Percentiles rank a stretch among this genome's conserved stretches.
phyloP scores from a whole-genome alignment of 2,329 filamentous ascomycete genomes.

The Calycina marina region DNA sequence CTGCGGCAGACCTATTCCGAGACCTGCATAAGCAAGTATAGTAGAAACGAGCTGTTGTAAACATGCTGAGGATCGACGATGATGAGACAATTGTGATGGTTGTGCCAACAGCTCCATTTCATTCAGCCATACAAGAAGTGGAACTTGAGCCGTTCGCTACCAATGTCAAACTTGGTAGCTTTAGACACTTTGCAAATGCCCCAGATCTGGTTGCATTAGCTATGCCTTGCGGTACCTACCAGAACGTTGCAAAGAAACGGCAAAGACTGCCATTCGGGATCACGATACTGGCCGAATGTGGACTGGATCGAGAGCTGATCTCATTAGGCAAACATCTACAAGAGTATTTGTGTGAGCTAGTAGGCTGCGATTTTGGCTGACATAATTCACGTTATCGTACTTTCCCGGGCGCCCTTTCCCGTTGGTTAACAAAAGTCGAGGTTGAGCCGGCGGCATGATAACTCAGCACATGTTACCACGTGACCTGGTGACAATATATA shows the following conservation, averaged over 20 bases:
- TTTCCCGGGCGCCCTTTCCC: too few species aligned
- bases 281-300: conserved; percentile 27
- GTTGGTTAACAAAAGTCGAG: too few species aligned
- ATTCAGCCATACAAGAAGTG: conserved; percentile 33
- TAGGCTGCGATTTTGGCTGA: too few species aligned
- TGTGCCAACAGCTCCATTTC: conserved; percentile 35
- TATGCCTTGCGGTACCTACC: conserved; percentile 15
- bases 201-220: conserved; percentile 34
- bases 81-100: conserved; percentile 28
- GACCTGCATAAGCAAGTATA: conserved; percentile 31
- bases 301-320: conserved; percentile 27
- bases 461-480: too few species aligned
- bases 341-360: conserved; percentile 11
- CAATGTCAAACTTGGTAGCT: conserved; percentile 33
- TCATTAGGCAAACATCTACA: conserved; percentile 21
- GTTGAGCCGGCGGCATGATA: too few species aligned
- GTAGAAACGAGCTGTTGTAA: conserved; percentile 28
- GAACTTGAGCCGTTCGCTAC: conserved; percentile 32
- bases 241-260: conserved; percentile 7
- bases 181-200: conserved; percentile 40
- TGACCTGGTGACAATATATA: too few species aligned
- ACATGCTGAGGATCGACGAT: conserved; percentile 22
- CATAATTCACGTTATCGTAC: too few species aligned
- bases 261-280: conserved; percentile 29
- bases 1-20: conserved; percentile 32